Conservation (phyloP, 2,329 filamentous ascomycete genomes). For the Akanthomyces dipterigenus region DNA sequence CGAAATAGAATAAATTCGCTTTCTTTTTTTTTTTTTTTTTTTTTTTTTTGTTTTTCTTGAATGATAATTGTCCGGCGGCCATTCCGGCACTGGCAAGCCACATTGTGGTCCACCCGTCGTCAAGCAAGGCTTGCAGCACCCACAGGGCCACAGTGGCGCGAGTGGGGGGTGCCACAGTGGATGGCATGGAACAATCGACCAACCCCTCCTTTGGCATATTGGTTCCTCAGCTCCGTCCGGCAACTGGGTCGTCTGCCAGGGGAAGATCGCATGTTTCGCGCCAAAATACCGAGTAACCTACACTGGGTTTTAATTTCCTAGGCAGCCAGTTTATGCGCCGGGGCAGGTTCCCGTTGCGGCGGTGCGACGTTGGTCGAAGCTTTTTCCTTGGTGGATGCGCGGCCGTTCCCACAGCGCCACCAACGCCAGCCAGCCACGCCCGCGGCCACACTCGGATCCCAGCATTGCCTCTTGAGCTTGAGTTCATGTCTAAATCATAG, state of each 20-base stretch:
- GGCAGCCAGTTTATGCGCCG: background rate
- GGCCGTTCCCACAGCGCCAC: background rate
- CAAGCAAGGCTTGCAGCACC: background rate
- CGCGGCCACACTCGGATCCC: background rate
- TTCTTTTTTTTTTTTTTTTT: background rate
- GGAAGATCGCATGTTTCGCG: too few species aligned
- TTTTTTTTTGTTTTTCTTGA: constrained; percentile 6
- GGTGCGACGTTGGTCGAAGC: background rate
- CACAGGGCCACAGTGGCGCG: too few species aligned
- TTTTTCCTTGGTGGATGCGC: background rate
- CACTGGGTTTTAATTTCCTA: too few species aligned
- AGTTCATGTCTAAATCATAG: too few species aligned
- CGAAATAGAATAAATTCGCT: background rate
- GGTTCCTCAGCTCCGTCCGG: too few species aligned
- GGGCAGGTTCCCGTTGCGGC: background rate
- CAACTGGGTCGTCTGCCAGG: too few species aligned
- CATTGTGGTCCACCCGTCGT: background rate
- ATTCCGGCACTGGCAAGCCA: background rate
- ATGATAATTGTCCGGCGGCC: too few species aligned
- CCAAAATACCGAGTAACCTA: too few species aligned
- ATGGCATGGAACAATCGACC: too few species aligned
- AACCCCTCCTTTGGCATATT: too few species aligned
- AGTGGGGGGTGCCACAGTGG: background rate
- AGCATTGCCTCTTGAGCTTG: background rate
- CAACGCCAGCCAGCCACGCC: background rate